Base-by-base conservation (phyloP, 257 asterid species). In the Verbascum thapsus region DNA sequence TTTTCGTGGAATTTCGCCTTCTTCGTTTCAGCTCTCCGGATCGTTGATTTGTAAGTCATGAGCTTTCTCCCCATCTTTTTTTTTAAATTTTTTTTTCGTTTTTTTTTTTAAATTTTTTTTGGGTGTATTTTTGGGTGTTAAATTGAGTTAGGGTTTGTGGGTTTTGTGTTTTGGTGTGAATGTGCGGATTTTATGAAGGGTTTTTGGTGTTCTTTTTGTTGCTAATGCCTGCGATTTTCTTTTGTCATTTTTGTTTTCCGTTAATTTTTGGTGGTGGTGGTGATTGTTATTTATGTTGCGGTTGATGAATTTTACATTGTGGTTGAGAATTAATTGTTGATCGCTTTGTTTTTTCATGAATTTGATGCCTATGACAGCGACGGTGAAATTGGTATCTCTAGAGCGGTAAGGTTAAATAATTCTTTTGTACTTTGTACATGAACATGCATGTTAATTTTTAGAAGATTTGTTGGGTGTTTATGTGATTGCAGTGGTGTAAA, bases 11-110 rank as follows among this genome's bases (percentile, higher is more conserved):
- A 44, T 55, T 76, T 15, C 69, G 39, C 70, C 63, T 76, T 63
- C 66, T 15, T 34, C 69, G 43, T 47, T 63, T 30, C 41, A 38
- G 49, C 68, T 68, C 51, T 17, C 63, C 70, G 74, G 81, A 76
- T 76, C 81, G 35, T 58, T 22, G 39, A 52, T 69, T 64, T 23
- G 12, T 55, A 53, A 44, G 35, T 20, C 57, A 78, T 76, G 63
- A 71, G 77, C 72, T 55, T 56, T 55, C 49, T 41, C 23, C 38
- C n/a, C 51, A 38, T 22, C 67, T 35, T 16, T 2, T 22, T 48
- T 10, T 60, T 8, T 26, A 1, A 26, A 35, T 60, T 15, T 0
- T 48, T 41, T 20, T 26, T 15, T 64, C 50, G 17, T 13, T 2
- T 22, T 64, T 63, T 16, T 54, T 42, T 50, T 35, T 6, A n/a